Percentiles rank a stretch among this genome's conserved stretches.
phyloP scores from a whole-genome alignment of 176 grass and related monocot species.

The Tillandsia fasciculata region DNA sequence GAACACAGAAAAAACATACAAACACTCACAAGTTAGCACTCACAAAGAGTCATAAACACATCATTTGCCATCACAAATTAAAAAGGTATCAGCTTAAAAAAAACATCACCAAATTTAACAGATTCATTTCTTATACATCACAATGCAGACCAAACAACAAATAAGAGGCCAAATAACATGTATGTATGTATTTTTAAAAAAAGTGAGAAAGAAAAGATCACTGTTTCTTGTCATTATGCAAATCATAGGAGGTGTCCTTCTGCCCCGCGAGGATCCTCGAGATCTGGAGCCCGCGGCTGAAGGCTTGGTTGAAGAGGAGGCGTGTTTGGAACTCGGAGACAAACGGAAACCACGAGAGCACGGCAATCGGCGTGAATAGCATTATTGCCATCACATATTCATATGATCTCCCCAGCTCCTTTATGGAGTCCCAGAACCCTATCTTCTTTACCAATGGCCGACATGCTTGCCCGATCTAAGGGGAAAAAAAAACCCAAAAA shows the following conservation, averaged over 20 bases:
- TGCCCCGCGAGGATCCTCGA: constrained; percentile 75
- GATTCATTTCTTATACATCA: no score
- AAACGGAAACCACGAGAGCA: constrained; percentile 95
- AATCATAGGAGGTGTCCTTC: constrained; percentile 17
- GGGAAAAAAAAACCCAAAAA: constrained; percentile 1
- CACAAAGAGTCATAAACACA: no score
- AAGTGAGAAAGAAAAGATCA: no score
- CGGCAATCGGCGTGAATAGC: constrained; percentile 68
- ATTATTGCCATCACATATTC: constrained; percentile 79
- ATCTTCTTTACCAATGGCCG: constrained; percentile 30
- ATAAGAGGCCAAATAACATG: no score
- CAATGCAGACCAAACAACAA: no score
- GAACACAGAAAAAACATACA: no score
- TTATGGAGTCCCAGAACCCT: constrained; percentile 81
- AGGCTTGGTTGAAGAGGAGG: constrained; percentile 91
- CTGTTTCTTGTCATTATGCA: no score
- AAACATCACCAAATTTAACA: no score
- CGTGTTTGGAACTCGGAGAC: constrained; percentile 95
- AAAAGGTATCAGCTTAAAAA: no score
- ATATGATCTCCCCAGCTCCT: constrained; percentile 80
- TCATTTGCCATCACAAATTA: no score
- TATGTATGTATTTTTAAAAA: no score
- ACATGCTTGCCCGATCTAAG: constrained; percentile 70
- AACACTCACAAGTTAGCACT: no score
- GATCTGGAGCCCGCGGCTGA: constrained; percentile 87